Evolutionary conservation across 2,329 filamentous ascomycete species (phyloP), one percentile per base, ranked within the genome.

Genomic region (Coniella vitis): DNA sequence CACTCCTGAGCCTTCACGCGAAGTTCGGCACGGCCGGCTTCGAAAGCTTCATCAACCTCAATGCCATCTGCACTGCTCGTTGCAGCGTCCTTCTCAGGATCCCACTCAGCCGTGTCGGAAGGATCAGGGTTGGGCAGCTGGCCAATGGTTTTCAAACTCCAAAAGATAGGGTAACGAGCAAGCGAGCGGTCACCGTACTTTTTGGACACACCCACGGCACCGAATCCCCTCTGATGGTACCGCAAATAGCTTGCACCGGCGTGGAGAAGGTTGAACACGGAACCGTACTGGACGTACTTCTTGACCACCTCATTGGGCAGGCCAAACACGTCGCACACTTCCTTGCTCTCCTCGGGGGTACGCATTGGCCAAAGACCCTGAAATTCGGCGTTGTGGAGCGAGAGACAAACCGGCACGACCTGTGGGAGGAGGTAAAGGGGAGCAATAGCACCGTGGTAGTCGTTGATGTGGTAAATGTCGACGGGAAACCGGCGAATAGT

Each of bases 141-240:
- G 16, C 80, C 80, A 47, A 84, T 76, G 60, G 75, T 76, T 56
- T 76, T 75, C 47, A 84, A 63, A 48, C 79, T 78, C 82, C 82
- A 85, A 65, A 86, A 84, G 51, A 85, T 84, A 2, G 81, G 81
- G 60, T 84, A 84, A 40, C 81, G 71, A 47, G 79, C 79, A 61
- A 78, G 81, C 3, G 79, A 81, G 16, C 81, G 76, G 58, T 82
- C 81, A 14, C 81, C 81, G 55, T 85, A 85, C 61, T 85, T 85
- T 56, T 78, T 80, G 4, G 76, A 81, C 1, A 84, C 80, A 56
- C 80, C 80, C 37, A 83, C 79, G 10, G 79, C 79, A 47, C 81
- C 80, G 49, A 81, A 83, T 2, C 81, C 81, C 58, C 79, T 75
- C 57, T 84, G 80, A 55, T 83, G 79, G 31, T 83, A 69, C 48